These are phyloP conservation scores for Aureobasidium sp. DNA, from an alignment of 2,329 filamentous ascomycete species.

Conservation along the genomic window DNA sequence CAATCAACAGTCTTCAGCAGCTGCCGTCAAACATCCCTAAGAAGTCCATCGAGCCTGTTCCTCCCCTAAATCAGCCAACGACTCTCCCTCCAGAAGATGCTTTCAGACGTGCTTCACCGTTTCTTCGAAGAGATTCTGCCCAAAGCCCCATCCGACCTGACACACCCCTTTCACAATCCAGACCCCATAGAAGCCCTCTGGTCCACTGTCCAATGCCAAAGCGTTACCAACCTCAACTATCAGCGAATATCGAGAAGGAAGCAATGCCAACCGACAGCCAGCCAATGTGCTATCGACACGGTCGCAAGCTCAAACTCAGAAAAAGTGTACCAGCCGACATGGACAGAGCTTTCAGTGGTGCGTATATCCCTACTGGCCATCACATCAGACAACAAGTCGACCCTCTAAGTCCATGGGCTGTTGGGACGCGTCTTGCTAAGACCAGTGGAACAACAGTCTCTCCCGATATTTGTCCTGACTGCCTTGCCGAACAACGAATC, in stretches of 20 bases:
- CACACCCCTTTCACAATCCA: background rate
- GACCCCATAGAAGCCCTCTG: slow-evolving; percentile 2
- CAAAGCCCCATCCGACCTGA: background rate
- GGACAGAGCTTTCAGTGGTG: slow-evolving; percentile 21
- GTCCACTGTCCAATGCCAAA: slow-evolving; percentile 12
- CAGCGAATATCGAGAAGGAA: background rate
- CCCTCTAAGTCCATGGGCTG: slow-evolving; percentile 23
- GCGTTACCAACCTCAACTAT: slow-evolving; percentile 2
- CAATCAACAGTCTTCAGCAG: slow-evolving; percentile 12
- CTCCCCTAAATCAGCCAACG: background rate
- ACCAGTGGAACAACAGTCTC: slow-evolving; percentile 16
- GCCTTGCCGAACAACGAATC: slow-evolving; percentile 22
- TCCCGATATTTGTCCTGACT: slow-evolving; percentile 23
- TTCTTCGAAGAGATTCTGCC: slow-evolving; percentile 10
- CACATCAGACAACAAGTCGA: slow-evolving; percentile 20
- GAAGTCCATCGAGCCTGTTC: background rate
- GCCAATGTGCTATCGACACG: slow-evolving; percentile 23
- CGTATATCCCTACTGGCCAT: slow-evolving; percentile 22
- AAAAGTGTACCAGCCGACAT: slow-evolving; percentile 19
- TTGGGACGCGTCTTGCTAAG: slow-evolving; percentile 15
- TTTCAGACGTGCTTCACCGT: slow-evolving; percentile 5
- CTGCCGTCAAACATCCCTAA: background rate
- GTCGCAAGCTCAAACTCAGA: slow-evolving; percentile 17
- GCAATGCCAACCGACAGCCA: background rate
- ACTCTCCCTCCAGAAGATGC: background rate